A percentile compares a stretch with the other conserved stretches of the same genome.
Evolutionary conservation across 1,284 basidiomycete species (phyloP).

Genomic region (Porodaedalea pini): DNA sequence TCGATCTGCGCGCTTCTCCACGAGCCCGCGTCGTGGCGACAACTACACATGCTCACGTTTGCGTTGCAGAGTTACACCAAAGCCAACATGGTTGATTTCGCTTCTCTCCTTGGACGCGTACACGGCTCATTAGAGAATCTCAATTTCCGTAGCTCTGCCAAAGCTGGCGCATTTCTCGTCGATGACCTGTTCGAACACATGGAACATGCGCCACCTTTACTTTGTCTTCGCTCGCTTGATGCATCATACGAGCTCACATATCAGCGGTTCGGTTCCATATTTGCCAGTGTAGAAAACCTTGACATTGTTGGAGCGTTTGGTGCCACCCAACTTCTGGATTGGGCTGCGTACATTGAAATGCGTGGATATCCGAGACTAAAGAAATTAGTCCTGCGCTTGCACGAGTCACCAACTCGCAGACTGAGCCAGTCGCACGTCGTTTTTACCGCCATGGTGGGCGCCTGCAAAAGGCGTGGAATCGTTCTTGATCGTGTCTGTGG

Average conservation of each 20-base stretch:
- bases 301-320: background rate
- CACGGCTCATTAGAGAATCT: background rate
- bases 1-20: conserved; percentile 47
- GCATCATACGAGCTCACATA: background rate
- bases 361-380: background rate
- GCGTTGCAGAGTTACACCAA: background rate
- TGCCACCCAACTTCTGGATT: background rate
- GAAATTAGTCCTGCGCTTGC: background rate
- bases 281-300: background rate
- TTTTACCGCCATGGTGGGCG: background rate
- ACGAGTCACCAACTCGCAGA: background rate
- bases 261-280: background rate
- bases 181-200: background rate
- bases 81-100: background rate
- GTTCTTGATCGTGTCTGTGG: background rate
- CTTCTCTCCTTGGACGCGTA: background rate
- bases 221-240: background rate
- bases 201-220: background rate
- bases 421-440: too few species aligned
- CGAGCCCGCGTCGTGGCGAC: conserved; percentile 36
- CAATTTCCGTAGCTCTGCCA: background rate
- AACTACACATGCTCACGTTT: conserved; percentile 9
- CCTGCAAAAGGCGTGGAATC: background rate
- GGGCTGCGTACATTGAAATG: background rate
- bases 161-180: background rate